Evolutionary conservation across 2,329 filamentous ascomycete genomes (phyloP).

Genomic region (Colletotrichum noveboracense): DNA sequence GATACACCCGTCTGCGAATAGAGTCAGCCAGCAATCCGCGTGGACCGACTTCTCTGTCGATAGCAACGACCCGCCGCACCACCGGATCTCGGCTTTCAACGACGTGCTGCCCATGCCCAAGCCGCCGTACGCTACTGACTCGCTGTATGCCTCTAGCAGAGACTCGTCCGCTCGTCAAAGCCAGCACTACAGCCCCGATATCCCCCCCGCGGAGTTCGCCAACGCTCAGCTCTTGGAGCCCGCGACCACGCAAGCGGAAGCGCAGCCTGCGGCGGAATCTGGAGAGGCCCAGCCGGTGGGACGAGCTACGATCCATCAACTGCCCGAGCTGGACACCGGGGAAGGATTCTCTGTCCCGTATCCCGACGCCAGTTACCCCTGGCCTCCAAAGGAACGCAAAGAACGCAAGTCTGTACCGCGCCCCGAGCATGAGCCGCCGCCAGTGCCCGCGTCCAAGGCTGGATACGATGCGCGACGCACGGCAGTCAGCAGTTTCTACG

Average conservation of each 20-base stretch:
- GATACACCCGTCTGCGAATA: constrained; percentile 46
- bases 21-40: constrained; percentile 60
- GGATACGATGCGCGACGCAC: constrained; percentile 33
- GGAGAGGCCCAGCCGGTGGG: neutral
- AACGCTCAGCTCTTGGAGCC: neutral
- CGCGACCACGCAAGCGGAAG: neutral
- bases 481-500: constrained; percentile 45
- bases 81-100: constrained; percentile 17
- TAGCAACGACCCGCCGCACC: constrained; percentile 49
- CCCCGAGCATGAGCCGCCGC: constrained; percentile 57
- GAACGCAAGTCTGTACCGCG: constrained; percentile 33
- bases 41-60: constrained; percentile 67
- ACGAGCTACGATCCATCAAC: constrained; percentile 38
- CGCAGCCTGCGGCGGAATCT: neutral
- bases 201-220: constrained; percentile 32
- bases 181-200: constrained; percentile 33
- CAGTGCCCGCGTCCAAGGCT: constrained; percentile 45
- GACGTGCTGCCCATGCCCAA: constrained; percentile 18
- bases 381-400: constrained; percentile 25
- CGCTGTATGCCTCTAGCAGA: constrained; percentile 10
- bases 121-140: constrained; percentile 19
- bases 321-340: constrained; percentile 57
- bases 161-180: constrained; percentile 22
- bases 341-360: constrained; percentile 56
- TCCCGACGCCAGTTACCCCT: constrained; percentile 33